A percentile compares a stretch with the other conserved stretches of the same genome.
These are phyloP conservation scores for Globisporangium orthogonon DNA, from an alignment of 352 stramenopile genomes.

Conservation along the genomic window DNA sequence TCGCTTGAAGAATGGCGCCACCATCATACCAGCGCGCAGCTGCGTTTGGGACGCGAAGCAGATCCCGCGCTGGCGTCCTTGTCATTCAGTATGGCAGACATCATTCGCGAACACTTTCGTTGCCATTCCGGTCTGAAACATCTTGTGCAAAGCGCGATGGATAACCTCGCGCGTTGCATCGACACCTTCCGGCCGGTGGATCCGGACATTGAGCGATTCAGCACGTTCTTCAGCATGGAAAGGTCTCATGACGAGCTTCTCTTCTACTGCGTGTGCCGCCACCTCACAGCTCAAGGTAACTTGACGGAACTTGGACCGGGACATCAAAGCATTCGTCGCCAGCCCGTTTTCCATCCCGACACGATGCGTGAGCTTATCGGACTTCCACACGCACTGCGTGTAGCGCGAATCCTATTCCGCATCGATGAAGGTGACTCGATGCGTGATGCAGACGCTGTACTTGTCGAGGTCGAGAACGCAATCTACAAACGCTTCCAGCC, in stretches of 20 bases:
- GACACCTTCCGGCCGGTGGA: constrained; percentile 35
- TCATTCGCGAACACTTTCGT: constrained; percentile 58
- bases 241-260: constrained; percentile 46
- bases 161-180: constrained; percentile 22
- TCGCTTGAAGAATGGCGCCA: constrained; percentile 39
- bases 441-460: constrained; percentile 20
- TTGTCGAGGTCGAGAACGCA: constrained; percentile 46
- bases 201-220: constrained; percentile 51
- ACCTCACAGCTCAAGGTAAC: constrained; percentile 16
- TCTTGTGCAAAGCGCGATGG: constrained; percentile 42
- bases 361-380: constrained; percentile 60
- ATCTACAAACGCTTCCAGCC: constrained; percentile 58
- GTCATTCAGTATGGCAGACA: constrained; percentile 27
- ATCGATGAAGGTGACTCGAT: constrained; percentile 37
- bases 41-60: neutral
- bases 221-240: constrained; percentile 42
- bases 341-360: constrained; percentile 40
- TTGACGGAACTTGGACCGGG: neutral
- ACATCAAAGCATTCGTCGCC: constrained; percentile 14
- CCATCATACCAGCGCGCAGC: constrained; percentile 5
- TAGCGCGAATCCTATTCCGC: constrained; percentile 46
- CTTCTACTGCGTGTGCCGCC: constrained; percentile 54
- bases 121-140: constrained; percentile 48
- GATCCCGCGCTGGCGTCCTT: constrained; percentile 9
- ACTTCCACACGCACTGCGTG: constrained; percentile 25